Evolutionary conservation across 1,284 basidiomycete genomes (phyloP), one percentile per base, ranked within the genome.

Genomic region (Ustilago sp.): DNA sequence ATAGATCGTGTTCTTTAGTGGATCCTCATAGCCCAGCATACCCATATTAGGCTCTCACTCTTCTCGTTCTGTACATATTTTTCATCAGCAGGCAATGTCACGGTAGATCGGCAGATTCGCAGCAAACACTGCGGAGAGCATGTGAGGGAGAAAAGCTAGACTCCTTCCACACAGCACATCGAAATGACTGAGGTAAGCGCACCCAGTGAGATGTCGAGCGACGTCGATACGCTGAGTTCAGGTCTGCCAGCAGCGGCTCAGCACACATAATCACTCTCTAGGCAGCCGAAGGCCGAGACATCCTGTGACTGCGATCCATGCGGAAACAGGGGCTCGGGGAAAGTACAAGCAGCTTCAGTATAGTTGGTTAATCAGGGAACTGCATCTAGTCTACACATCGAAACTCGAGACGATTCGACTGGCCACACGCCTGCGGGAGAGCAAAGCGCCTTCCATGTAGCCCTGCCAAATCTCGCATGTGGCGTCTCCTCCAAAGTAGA

Each of bases 361-460:
- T 36, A 17, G 51, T 39, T 7, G 28, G 12, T 8, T 13, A 32
- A 35, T 28, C 17, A 19, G 11, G n/a, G 34, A 36, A 19, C 12
- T 17, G n/a, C 32, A 9, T 54, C 28, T 32, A 17, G 12, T 28
- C 59, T 70, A 70, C 35, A 35, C n/a, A 32, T 71, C 59, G 17
- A 65, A 71, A 17, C 48, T 71, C 38, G 59, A 51, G 32, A 71
- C 43, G 55, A 71, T 66, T 7, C 68, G 63, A 12, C 35, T 41
- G 39, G 69, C 60, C 34, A 67, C 69, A 13, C 69, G 63, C 51
- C 62, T 67, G 34, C 68, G 68, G 4, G 73, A 75, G 35, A 66
- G 68, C 57, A 75, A 11, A 45, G 73, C 73, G 15, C 73, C 73
- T 41, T 75, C 73, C 73, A 75, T 75, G 59, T 75, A 75, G 11